phyloP scores from a whole-genome alignment of 83 land plant species.

The Picea engelmannii region DNA sequence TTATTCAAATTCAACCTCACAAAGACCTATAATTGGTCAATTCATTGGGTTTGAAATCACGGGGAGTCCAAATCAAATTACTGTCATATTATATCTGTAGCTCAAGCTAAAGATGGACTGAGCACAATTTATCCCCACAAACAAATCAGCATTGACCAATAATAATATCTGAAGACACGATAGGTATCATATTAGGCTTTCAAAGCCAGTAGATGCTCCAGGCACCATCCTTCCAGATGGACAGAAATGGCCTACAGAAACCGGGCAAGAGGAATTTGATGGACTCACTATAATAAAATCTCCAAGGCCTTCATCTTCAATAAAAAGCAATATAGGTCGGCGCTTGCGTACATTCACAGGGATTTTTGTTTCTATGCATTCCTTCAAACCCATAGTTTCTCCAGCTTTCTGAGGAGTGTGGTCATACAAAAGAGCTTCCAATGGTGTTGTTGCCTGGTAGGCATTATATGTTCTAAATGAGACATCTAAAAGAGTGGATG shows the following conservation, averaged over 20 bases:
- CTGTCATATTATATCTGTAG: neutral
- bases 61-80: neutral
- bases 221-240: neutral
- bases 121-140: slow-evolving; percentile 5
- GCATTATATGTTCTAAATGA: neutral
- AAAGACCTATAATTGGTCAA: too few species aligned
- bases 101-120: slow-evolving; percentile 8
- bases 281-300: neutral
- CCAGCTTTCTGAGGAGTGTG: neutral
- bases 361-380: neutral
- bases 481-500: neutral
- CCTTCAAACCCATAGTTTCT: neutral
- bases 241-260: neutral
- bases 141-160: neutral
- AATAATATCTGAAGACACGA: neutral
- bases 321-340: slow-evolving; percentile 6
- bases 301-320: slow-evolving; percentile 17
- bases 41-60: neutral
- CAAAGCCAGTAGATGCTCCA: neutral
- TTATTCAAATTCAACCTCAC: too few species aligned
- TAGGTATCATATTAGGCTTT: neutral
- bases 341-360: slow-evolving; percentile 4
- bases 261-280: neutral
- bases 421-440: neutral
- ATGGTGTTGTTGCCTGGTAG: neutral